Base-by-base conservation (phyloP, 495 filamentous ascomycete species). In the Pseudevernia furfuracea region DNA sequence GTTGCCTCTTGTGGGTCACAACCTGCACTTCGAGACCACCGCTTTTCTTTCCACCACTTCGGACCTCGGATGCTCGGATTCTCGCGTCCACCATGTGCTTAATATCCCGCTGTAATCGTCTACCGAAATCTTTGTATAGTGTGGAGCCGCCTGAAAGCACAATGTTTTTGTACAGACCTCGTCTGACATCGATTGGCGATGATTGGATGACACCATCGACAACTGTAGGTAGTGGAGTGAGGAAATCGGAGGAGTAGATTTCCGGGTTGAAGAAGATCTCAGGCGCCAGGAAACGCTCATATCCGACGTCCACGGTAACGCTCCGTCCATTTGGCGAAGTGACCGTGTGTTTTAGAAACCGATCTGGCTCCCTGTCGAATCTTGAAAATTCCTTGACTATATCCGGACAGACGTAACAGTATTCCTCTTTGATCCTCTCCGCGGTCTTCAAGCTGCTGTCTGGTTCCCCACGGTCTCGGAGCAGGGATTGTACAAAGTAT, bases 201-300 rank as follows among this genome's bases (percentile, higher is more conserved):
- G 89, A 91, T 75, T 98, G 94, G 71, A 98, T 98, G 65, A 97
- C 94, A 59, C 87, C 88, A 73, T 98, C 94, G 56, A 97, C 94
- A 48, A 97, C 91, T 57, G 80, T 91, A 38, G 94, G 94, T 4
- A 98, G 82, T 9, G 94, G 94, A 6, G 94, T 98, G 67, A 97
- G 80, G 79, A 97, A 98, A 75, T 98, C 95, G 64, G 92, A 96
- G 38, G 90, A 96, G 80, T 96, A 97, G 71, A 97, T 97, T 80
- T 98, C 94, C 41, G 94, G 94, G 76, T 97, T 98, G 82, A 98
- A 98, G 81, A 97, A 98, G 68, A 98, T 98, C 75, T 98, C 94
- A 52, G 94, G 94, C 4, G 94, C 94, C 48, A 98, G 82, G 83
- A 98, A 98, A 43, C 94, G 90, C 74, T 98, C 94, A 77, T 98